Conservation (phyloP, 2,329 filamentous ascomycete genomes). For the Fusarium tjaetaba region DNA sequence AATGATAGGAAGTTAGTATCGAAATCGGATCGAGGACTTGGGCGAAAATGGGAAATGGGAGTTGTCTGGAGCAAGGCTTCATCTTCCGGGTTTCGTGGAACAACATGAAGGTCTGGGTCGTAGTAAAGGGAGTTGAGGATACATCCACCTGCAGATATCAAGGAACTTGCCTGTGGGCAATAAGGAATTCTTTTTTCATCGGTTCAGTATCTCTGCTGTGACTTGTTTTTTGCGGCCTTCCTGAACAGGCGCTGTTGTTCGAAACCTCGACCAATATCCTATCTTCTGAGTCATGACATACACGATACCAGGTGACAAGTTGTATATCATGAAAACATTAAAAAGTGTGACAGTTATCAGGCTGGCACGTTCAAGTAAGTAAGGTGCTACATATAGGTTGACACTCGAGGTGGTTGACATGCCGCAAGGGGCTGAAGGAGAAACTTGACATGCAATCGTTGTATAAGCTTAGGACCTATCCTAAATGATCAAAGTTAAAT, state of each 20-base stretch:
- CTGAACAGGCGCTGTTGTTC: background rate
- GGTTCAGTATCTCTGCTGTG: background rate
- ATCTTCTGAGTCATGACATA: background rate
- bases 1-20: background rate
- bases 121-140: slow-evolving; percentile 11
- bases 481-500: background rate
- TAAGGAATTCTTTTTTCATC: background rate
- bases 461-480: background rate
- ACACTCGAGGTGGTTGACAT: background rate
- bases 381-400: background rate
- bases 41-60: background rate
- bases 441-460: background rate
- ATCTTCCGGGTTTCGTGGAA: background rate
- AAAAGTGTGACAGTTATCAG: background rate
- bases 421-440: background rate
- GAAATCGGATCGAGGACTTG: background rate
- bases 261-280: background rate
- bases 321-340: background rate
- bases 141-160: slow-evolving; percentile 6
- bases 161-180: background rate
- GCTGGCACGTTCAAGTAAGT: background rate
- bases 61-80: background rate
- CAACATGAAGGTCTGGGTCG: background rate
- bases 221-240: background rate
- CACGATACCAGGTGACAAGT: too few species aligned